Evolutionary conservation across 163 green algal species (phyloP), one percentile per base, ranked within the genome.

Genomic region (Prototheca wickerhamii): DNA sequence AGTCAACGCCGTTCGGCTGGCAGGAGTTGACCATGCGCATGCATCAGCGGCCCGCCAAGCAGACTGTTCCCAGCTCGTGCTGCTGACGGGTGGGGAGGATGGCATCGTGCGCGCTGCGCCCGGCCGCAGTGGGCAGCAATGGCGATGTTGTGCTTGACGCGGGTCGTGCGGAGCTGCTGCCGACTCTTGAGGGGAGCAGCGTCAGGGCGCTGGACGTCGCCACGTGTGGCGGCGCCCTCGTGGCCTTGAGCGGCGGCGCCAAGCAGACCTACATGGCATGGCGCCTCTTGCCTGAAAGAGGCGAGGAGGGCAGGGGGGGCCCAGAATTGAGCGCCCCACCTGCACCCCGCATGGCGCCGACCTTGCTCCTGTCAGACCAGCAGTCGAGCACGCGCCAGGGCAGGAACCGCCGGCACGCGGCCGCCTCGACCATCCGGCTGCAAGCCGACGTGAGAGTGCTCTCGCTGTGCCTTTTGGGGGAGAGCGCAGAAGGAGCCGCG

Each of bases 31-130:
- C 10, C 10, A 15, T 46, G 10, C 15, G 40, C 40, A 46, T 46
- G 10, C 15, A 46, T 46, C 40, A 15, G 40, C 40, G 40, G 15
- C 15, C 10, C 40, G 10, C 40, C 10, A 46, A 32, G 54, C 18
- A 32, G 64, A 44, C 18, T 23, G 46, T 46, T 42, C 44, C 4
- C 25, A 21, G 2, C 50, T 42, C 40, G 37, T 60, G 51, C 46
- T 34, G 64, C 33, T 74, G 25, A 78, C 68, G 4, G 68, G 69
- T 0, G 61, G 43, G 2, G 69, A 75, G 3, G 64, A 75, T 20
- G 60, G 56, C 49, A 33, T 42, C 7, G 26, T 78, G 58, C 42
- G 52, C 12, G 26, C 23, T 12, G 15, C 26, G 46, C 10, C 40
- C 40, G 40, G 10, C 12, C 12, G 15, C 15, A 10, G 10, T 10